Evolutionary conservation across 225 moss, liverwort and hornwort species (phyloP).

Genomic region (Lunularia cruciata): DNA sequence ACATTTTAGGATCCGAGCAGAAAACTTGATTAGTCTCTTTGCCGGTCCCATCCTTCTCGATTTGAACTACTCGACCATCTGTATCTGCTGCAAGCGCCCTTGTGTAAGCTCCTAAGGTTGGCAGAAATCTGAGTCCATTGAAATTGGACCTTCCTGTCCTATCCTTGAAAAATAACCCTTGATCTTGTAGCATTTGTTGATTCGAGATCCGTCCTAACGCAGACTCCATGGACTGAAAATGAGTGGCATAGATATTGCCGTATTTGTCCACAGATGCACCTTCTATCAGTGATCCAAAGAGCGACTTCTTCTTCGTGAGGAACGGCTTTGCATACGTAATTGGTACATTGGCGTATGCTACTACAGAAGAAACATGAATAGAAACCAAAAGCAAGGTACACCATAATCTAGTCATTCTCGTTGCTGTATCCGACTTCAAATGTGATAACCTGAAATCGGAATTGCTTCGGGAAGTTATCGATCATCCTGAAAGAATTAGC

Average conservation of each 20-base stretch:
- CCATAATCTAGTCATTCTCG: too few relatives aligned
- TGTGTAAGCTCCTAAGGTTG: background rate
- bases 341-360: too few relatives aligned
- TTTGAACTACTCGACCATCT: slow-evolving; percentile 10
- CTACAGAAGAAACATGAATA: too few relatives aligned
- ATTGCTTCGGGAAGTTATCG: too few relatives aligned
- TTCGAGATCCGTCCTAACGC: slow-evolving; percentile 23
- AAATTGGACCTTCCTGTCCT: slow-evolving; percentile 3
- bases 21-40: slow-evolving; percentile 17
- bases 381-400: too few relatives aligned
- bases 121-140: slow-evolving; percentile 46
- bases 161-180: slow-evolving; percentile 20
- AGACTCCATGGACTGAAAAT: background rate
- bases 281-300: slow-evolving; percentile 31
- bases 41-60: background rate
- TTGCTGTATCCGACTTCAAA: too few relatives aligned
- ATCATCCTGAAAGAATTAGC: too few relatives aligned
- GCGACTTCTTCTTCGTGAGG: slow-evolving; percentile 15
- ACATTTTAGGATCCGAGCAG: slow-evolving; percentile 33
- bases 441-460: too few relatives aligned
- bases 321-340: slow-evolving; percentile 15
- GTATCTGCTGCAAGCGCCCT: slow-evolving; percentile 30
- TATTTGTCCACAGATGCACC: slow-evolving; percentile 34
- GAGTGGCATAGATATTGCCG: slow-evolving; percentile 32
- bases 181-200: background rate